These are phyloP conservation scores for Penicillium pulvis DNA, from an alignment of 495 filamentous ascomycete genomes.

Conservation along the genomic window DNA sequence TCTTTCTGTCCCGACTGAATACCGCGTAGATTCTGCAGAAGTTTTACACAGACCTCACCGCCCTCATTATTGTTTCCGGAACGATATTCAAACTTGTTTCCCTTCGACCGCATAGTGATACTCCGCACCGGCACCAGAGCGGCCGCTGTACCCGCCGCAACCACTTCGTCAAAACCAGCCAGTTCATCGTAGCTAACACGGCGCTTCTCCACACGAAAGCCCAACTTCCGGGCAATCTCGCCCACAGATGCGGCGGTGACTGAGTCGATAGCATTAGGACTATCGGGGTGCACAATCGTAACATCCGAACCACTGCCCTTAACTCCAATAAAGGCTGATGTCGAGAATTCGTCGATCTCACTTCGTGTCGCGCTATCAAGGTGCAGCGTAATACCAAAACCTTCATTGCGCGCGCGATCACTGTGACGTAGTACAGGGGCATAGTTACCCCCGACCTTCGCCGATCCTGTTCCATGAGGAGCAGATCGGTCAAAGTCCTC, in stretches of 20 bases:
- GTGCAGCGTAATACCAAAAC: slow-evolving; percentile 86
- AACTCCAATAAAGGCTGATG: slow-evolving; percentile 80
- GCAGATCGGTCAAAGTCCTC: slow-evolving; percentile 63
- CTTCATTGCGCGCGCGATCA: slow-evolving; percentile 68
- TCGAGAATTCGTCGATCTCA: slow-evolving; percentile 89
- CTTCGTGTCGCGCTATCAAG: slow-evolving; percentile 77
- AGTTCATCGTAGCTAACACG: slow-evolving; percentile 69
- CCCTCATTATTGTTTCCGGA: slow-evolving; percentile 66
- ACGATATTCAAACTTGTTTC: slow-evolving; percentile 71
- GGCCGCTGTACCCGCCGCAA: slow-evolving; percentile 92
- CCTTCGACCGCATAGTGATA: slow-evolving; percentile 68
- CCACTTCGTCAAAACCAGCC: slow-evolving; percentile 73
- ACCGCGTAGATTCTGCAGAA: slow-evolving; percentile 76
- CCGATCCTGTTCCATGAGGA: slow-evolving; percentile 54
- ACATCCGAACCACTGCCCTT: slow-evolving; percentile 54
- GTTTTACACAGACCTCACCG: slow-evolving; percentile 65
- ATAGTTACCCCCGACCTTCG: slow-evolving; percentile 63
- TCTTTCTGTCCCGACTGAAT: slow-evolving; percentile 79
- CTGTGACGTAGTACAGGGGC: slow-evolving; percentile 76
- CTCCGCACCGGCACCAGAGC: slow-evolving; percentile 87
- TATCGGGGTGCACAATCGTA: slow-evolving; percentile 78
- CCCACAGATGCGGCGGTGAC: slow-evolving; percentile 74
- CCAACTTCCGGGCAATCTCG: slow-evolving; percentile 65
- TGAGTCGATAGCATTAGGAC: slow-evolving; percentile 77
- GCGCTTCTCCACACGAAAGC: slow-evolving; percentile 67